phyloP scores from a whole-genome alignment of 352 stramenopile species.

The Blastocystis sp. region DNA sequence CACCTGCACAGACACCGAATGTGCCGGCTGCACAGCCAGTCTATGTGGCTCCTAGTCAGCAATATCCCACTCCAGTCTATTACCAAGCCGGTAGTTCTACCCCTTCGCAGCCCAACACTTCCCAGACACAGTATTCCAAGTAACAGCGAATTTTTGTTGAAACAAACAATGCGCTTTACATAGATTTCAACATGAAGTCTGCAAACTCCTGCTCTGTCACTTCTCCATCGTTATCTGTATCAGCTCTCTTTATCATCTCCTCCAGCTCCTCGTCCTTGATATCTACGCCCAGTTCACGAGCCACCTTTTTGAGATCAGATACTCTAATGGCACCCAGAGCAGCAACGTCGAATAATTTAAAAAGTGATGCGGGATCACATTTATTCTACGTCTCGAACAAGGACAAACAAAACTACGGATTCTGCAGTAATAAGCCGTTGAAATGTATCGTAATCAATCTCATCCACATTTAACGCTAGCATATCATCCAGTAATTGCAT shows the following conservation, averaged over 20 bases:
- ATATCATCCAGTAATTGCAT: constrained; percentile 51
- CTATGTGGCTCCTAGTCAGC: neutral
- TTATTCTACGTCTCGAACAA: constrained; percentile 35
- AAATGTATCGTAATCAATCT: constrained; percentile 47
- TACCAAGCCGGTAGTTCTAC: neutral
- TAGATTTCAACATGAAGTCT: constrained; percentile 93
- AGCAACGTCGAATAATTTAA: constrained; percentile 93
- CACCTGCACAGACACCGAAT: neutral
- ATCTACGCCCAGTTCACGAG: constrained; percentile 94
- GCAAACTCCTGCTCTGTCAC: constrained; percentile 95
- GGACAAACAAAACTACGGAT: neutral
- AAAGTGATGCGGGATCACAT: constrained; percentile 71
- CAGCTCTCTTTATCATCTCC: constrained; percentile 96
- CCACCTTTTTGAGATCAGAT: constrained; percentile 91
- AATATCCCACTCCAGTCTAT: neutral
- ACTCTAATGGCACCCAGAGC: constrained; percentile 92
- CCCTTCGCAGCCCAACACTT: neutral
- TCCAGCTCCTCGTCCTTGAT: constrained; percentile 97
- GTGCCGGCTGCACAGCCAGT: neutral
- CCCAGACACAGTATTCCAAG: neutral
- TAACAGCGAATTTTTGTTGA: neutral
- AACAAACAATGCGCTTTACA: constrained; percentile 67
- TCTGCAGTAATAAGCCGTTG: constrained; percentile 39
- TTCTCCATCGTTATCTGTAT: constrained; percentile 87
- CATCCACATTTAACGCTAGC: neutral